Evolutionary conservation across 331 rosid genomes (phyloP).

Genomic region (Acacia concinna): DNA sequence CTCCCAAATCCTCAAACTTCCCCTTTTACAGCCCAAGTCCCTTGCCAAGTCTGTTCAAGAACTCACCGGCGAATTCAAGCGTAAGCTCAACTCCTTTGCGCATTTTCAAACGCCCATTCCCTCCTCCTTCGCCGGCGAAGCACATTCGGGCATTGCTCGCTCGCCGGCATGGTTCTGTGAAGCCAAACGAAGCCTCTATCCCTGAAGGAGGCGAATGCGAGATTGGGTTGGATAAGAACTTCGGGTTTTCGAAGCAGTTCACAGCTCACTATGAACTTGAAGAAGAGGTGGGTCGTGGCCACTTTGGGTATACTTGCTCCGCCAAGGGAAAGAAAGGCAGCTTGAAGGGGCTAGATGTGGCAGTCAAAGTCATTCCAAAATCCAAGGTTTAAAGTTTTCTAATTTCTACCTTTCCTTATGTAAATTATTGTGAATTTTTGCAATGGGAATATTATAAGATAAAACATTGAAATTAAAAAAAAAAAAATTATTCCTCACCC

Average conservation of each 20-base stretch:
- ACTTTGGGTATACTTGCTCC: slow-evolving; percentile 88
- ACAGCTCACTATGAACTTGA: slow-evolving; percentile 64
- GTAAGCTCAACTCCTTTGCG: slow-evolving; percentile 78
- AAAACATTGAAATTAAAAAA: background rate
- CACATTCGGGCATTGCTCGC: slow-evolving; percentile 83
- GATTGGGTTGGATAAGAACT: slow-evolving; percentile 65
- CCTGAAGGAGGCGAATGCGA: slow-evolving; percentile 87
- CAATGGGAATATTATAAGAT: slow-evolving; percentile 15
- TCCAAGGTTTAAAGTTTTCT: slow-evolving; percentile 56
- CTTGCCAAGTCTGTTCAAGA: slow-evolving; percentile 68
- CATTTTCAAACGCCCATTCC: slow-evolving; percentile 80
- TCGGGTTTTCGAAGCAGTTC: slow-evolving; percentile 72
- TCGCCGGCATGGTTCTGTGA: slow-evolving; percentile 74
- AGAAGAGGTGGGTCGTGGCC: slow-evolving; percentile 94
- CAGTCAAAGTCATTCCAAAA: slow-evolving; percentile 94
- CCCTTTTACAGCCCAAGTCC: slow-evolving; percentile 96
- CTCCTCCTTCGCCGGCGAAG: slow-evolving; percentile 93
- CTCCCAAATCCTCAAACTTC: slow-evolving; percentile 50
- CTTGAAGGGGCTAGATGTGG: slow-evolving; percentile 80
- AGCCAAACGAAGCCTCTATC: slow-evolving; percentile 85
- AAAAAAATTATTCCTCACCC: background rate
- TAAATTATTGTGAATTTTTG: background rate
- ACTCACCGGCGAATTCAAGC: slow-evolving; percentile 73
- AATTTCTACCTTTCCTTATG: background rate
- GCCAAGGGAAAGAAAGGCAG: slow-evolving; percentile 74